Conservation (phyloP, 805 yeast species). For the Myxozyma geophila region DNA sequence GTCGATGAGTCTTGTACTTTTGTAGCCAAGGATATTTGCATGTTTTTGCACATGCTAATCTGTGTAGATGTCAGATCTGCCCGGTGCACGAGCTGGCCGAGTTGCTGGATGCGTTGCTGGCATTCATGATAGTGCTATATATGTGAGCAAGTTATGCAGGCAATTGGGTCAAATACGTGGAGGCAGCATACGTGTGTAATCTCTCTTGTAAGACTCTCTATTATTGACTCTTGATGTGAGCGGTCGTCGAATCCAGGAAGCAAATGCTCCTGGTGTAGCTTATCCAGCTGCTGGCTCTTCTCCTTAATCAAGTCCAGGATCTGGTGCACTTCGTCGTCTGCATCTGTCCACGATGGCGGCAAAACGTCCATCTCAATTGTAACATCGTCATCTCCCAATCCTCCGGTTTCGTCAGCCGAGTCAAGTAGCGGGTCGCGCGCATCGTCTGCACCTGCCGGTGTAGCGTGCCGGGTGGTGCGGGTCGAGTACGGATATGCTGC, state of each 20-base stretch:
- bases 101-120: conserved; percentile 72
- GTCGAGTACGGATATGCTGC: conserved; percentile 14
- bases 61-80: conserved; percentile 52
- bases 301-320: conserved; percentile 57
- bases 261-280: conserved; percentile 76
- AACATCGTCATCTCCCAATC: conserved; percentile 28
- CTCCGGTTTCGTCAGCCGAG: conserved; percentile 16
- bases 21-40: conserved; percentile 82
- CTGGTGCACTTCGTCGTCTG: conserved; percentile 72
- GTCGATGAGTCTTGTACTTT: conserved; percentile 80
- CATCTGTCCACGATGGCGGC: conserved; percentile 80
- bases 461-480: conserved; percentile 13
- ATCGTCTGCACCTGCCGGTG: conserved; percentile 14
- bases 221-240: conserved; percentile 70
- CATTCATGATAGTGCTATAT: conserved; percentile 65
- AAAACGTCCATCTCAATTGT: conserved; percentile 65
- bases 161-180: background rate
- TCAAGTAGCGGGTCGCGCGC: conserved; percentile 53
- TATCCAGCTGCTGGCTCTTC: conserved; percentile 64
- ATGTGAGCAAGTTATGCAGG: conserved; percentile 27
- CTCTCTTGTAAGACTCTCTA: conserved; percentile 74
- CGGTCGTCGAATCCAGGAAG: conserved; percentile 89
- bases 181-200: conserved; percentile 57
- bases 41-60: conserved; percentile 70
- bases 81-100: conserved; percentile 52